These are phyloP conservation scores for Aspergillus terreus DNA, from an alignment of 2,329 filamentous ascomycete species.

Conservation along the genomic window DNA sequence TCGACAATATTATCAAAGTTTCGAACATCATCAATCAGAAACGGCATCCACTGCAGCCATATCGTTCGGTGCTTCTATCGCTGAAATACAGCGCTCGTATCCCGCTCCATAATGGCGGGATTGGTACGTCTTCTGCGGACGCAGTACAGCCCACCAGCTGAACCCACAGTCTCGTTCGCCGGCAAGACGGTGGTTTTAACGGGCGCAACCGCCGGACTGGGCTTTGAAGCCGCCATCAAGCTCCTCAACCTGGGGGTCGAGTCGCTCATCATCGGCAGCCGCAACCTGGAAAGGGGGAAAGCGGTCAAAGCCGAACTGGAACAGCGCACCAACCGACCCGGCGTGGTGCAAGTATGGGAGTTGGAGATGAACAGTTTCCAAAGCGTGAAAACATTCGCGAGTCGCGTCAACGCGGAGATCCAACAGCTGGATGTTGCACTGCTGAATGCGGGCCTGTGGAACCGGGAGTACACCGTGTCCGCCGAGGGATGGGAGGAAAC, in stretches of 20 bases:
- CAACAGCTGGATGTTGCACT: constrained; percentile 43
- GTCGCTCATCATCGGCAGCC: constrained; percentile 46
- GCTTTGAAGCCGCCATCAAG: constrained; percentile 49
- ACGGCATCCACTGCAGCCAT: neutral
- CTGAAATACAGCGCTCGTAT: too few relatives aligned
- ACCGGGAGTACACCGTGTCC: constrained; percentile 32
- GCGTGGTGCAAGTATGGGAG: constrained; percentile 41
- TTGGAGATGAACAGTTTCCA: constrained; percentile 47
- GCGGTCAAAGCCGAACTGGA: constrained; percentile 39
- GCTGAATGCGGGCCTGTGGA: constrained; percentile 45
- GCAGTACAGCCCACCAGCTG: constrained; percentile 32
- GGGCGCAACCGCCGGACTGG: constrained; percentile 50
- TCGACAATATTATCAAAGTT: neutral
- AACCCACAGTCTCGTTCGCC: constrained; percentile 38
- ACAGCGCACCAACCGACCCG: constrained; percentile 24
- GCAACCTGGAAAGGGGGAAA: constrained; percentile 42
- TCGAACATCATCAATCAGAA: neutral
- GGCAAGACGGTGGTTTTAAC: constrained; percentile 49
- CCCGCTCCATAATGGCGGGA: constrained; percentile 20
- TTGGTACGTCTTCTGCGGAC: constrained; percentile 28
- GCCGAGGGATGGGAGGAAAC: constrained; percentile 49
- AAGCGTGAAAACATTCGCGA: constrained; percentile 43
- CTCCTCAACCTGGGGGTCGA: constrained; percentile 41
- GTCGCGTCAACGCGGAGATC: constrained; percentile 33
- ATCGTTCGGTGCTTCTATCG: too few relatives aligned